A percentile compares a stretch with the other conserved stretches of the same genome.
phyloP scores from a whole-genome alignment of 202 grass and related monocot genomes.

The Digitaria exilis region DNA sequence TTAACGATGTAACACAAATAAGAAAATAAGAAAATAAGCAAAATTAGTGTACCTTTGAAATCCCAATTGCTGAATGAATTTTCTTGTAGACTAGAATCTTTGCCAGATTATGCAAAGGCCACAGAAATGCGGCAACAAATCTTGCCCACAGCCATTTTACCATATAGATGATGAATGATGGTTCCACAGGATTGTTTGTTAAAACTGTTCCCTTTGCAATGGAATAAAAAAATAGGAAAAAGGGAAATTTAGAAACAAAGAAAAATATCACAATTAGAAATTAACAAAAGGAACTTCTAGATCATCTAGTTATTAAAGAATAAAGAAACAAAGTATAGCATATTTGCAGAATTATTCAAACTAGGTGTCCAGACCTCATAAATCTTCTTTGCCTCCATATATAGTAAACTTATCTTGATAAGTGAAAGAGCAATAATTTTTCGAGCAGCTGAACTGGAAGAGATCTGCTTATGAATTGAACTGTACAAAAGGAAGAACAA shows the following conservation, averaged over 20 bases:
- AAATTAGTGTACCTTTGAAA: conserved; percentile 78
- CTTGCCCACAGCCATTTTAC: conserved; percentile 71
- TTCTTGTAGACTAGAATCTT: conserved; percentile 80
- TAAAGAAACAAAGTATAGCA: conserved; percentile 32
- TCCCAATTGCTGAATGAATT: conserved; percentile 82
- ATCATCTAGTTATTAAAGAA: conserved; percentile 18
- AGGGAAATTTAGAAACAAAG: conserved; percentile 25
- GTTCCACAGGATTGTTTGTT: conserved; percentile 52
- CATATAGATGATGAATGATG: conserved; percentile 49
- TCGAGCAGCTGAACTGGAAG: conserved; percentile 60
- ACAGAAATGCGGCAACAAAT: conserved; percentile 64
- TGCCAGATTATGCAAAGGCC: conserved; percentile 90
- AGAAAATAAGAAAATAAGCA: not conserved
- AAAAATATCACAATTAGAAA: conserved; percentile 19
- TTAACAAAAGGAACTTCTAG: not conserved
- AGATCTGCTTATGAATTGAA: conserved; percentile 90
- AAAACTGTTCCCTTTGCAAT: conserved; percentile 68
- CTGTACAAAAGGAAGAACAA: conserved; percentile 59
- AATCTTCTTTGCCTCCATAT: conserved; percentile 84
- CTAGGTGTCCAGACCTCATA: conserved; percentile 60
- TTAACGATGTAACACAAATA: conserved; percentile 11
- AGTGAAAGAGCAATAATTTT: conserved; percentile 69
- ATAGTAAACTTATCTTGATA: conserved; percentile 88
- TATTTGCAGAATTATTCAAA: conserved; percentile 31
- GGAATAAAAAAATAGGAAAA: conserved; percentile 33